Evolutionary conservation across 441 rosid genomes (phyloP), one percentile per base, ranked within the genome.

Genomic region (Monsonia emarginata): DNA sequence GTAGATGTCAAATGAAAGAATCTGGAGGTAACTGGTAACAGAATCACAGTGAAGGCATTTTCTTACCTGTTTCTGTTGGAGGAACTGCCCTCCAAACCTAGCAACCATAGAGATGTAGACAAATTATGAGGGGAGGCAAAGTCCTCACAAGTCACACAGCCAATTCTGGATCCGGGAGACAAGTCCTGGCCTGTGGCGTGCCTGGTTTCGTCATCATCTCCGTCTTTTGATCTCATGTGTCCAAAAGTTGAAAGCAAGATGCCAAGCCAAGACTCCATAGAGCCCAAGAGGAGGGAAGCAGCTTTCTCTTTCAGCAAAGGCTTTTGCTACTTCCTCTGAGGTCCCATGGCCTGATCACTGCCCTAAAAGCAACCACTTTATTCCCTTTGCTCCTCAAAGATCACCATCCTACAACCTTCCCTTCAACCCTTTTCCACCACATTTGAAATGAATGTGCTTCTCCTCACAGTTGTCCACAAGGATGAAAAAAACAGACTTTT

Each of bases 331-430:
- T 65, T 67, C 46, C 46, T 40, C 46, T 3, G 34, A 31, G 34
- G 34, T 40, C 9, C 46, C 13, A 8, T 2, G 69, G 66, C 76
- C 1, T 30, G 68, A 66, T 64, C 65, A 11, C 77, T 72, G 71
- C 54, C 67, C 71, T 61, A 77, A 78, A 81, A 85, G 63, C 9
- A 65, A 4, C 59, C 59, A 60, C 85, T 80, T 86, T 83, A 81
- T 85, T 83, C 84, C 80, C 78, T 81, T 67, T 78, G 80, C 69
- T 58, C 26, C 66, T 54, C 67, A 16, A 44, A 71, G 25, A 76
- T 69, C 74, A 60, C 73, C 70, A 73, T 77, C 66, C 3, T n/a
- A 61, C 68, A 36, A 70, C 64, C 69, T 36, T n/a, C 57, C 18
- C 68, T n/a, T n/a, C n/a, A n/a, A n/a, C 19, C 34, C 19, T 36